Percentiles rank a stretch among this genome's conserved stretches.
Conservation (phyloP, 139 green algal species). For the Chlamydomonas sp. region DNA sequence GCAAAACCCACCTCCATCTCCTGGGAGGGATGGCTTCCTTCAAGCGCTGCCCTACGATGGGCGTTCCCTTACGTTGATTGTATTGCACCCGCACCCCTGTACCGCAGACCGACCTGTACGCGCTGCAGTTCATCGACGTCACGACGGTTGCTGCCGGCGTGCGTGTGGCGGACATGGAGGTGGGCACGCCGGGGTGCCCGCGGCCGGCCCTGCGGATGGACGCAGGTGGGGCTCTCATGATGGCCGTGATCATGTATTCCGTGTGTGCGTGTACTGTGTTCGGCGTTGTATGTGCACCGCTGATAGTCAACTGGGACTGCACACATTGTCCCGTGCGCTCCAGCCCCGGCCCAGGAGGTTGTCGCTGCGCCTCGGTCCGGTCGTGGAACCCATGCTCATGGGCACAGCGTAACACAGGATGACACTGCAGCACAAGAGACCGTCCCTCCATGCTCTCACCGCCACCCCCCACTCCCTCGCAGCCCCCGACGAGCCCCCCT, state of each 20-base stretch:
- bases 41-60: too few relatives aligned
- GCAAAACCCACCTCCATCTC: too few relatives aligned
- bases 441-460: neutral
- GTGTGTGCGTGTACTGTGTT: neutral
- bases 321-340: neutral
- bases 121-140: conserved; percentile 38
- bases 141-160: conserved; percentile 32
- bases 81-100: neutral
- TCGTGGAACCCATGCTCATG: too few relatives aligned
- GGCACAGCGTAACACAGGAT: too few relatives aligned
- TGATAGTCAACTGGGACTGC: neutral
- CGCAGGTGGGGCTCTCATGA: neutral
- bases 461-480: neutral
- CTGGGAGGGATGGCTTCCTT: too few relatives aligned
- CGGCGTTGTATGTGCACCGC: neutral
- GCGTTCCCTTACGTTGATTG: too few relatives aligned
- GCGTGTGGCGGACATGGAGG: conserved; percentile 30
- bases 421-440: too few relatives aligned
- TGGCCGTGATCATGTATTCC: too few relatives aligned
- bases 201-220: neutral
- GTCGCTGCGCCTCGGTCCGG: too few relatives aligned
- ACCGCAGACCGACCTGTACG: conserved; percentile 29
- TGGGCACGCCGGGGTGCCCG: conserved; percentile 23
- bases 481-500: conserved; percentile 13
- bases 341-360: neutral